Conservation (phyloP, 805 yeast genomes). For the Jamesozyma spencerorum region DNA sequence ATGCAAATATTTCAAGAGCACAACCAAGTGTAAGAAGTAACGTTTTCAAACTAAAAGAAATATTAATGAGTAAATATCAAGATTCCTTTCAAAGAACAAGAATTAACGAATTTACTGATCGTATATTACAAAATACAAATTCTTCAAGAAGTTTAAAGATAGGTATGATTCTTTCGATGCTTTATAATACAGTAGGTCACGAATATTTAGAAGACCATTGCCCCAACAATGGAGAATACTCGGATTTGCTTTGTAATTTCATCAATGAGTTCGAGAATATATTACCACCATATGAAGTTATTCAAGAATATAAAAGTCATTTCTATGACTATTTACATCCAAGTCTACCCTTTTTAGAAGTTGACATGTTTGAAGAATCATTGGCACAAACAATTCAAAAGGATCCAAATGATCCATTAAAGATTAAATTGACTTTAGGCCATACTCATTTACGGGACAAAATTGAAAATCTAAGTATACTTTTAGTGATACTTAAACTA, state of each 20-base stretch:
- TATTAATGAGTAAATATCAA: constrained; percentile 18
- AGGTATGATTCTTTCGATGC: constrained; percentile 17
- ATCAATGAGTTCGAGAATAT: constrained; percentile 17
- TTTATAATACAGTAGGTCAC: constrained; percentile 17
- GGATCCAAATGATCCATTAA: constrained; percentile 14
- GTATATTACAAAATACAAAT: constrained; percentile 21
- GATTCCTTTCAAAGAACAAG: constrained; percentile 16
- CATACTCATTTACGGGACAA: constrained; percentile 21
- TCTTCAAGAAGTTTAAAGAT: constrained; percentile 15
- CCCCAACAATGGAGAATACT: constrained; percentile 18
- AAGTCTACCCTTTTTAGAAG: constrained; percentile 23
- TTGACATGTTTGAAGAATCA: constrained; percentile 24
- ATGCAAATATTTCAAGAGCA: constrained; percentile 21
- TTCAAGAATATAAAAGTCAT: constrained; percentile 20
- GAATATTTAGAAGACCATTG: constrained; percentile 24
- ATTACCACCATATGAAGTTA: constrained; percentile 21
- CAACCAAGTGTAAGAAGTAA: constrained; percentile 19
- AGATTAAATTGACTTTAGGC: constrained; percentile 20
- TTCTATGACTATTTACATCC: constrained; percentile 24
- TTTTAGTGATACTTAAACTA: constrained; percentile 23
- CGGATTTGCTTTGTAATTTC: constrained; percentile 17
- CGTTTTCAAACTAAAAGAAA: constrained; percentile 18
- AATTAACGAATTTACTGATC: constrained; percentile 22
- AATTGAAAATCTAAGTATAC: constrained; percentile 20
- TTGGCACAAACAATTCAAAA: constrained; percentile 14